Evolutionary conservation across 2,329 filamentous ascomycete genomes (phyloP).

Genomic region (Neofusicoccum kwambonambiense): DNA sequence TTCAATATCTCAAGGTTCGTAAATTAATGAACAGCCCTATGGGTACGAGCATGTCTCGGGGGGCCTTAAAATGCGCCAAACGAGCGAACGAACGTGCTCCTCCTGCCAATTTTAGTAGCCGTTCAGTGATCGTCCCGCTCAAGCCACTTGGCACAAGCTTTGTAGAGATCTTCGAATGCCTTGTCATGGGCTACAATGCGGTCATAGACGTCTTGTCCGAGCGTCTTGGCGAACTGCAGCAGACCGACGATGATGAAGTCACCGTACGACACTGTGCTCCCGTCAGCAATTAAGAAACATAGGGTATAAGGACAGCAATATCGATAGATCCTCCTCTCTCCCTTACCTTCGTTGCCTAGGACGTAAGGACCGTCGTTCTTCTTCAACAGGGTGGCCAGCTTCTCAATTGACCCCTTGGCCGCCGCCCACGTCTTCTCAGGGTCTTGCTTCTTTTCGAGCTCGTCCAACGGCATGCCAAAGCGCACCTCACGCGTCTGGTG

Average conservation of each 20-base stretch:
- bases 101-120: neutral
- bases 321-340: constrained; percentile 7
- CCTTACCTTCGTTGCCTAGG: constrained; percentile 50
- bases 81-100: neutral
- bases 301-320: constrained; percentile 34
- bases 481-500: constrained; percentile 48
- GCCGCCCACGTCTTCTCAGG: constrained; percentile 52
- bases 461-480: constrained; percentile 54
- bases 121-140: constrained; percentile 35
- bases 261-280: constrained; percentile 36
- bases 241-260: constrained; percentile 55
- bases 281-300: constrained; percentile 6
- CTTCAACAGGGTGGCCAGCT: constrained; percentile 48
- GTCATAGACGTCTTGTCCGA: constrained; percentile 40
- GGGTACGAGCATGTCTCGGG: neutral
- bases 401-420: constrained; percentile 39
- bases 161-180: constrained; percentile 35
- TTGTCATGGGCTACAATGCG: constrained; percentile 41
- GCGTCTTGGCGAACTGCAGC: constrained; percentile 44
- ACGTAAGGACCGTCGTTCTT: constrained; percentile 63
- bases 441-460: constrained; percentile 49
- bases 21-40: neutral
- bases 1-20: neutral
- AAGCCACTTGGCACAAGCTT: constrained; percentile 42
- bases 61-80: neutral